Evolutionary conservation across 176 grass and related monocot species (phyloP).

Genomic region (Hordeum marinum): DNA sequence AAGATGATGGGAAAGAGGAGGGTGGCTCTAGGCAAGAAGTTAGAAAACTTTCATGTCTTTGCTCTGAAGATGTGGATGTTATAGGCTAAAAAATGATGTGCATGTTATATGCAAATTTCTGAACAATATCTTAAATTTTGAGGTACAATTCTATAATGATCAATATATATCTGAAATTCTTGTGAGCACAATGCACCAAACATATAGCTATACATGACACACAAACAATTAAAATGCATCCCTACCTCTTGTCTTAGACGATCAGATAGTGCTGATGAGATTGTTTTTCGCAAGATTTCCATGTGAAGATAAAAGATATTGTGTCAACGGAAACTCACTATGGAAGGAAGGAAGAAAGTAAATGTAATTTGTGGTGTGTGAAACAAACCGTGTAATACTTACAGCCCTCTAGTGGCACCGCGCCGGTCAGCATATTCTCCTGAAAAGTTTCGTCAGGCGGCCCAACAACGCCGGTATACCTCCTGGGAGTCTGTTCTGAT

Average conservation of each 20-base stretch:
- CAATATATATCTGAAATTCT: too few relatives aligned
- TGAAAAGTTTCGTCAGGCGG: conserved; percentile 7
- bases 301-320: neutral
- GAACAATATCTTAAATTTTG: too few relatives aligned
- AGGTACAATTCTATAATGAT: too few relatives aligned
- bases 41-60: too few relatives aligned
- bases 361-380: neutral
- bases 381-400: neutral
- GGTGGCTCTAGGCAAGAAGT: too few relatives aligned
- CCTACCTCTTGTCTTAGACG: conserved; percentile 24
- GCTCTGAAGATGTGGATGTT: too few relatives aligned
- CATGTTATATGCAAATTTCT: too few relatives aligned
- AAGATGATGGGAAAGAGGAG: too few relatives aligned
- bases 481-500: conserved; percentile 18
- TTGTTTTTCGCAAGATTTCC: conserved; percentile 40
- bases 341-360: neutral
- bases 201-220: too few relatives aligned
- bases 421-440: neutral
- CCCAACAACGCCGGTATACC: conserved; percentile 16
- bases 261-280: conserved; percentile 18
- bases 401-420: conserved; percentile 22
- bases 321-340: neutral
- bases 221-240: too few relatives aligned
- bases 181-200: too few relatives aligned
- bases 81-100: too few relatives aligned